phyloP scores from a whole-genome alignment of 441 rosid species.

The Bruguiera hainesii region DNA sequence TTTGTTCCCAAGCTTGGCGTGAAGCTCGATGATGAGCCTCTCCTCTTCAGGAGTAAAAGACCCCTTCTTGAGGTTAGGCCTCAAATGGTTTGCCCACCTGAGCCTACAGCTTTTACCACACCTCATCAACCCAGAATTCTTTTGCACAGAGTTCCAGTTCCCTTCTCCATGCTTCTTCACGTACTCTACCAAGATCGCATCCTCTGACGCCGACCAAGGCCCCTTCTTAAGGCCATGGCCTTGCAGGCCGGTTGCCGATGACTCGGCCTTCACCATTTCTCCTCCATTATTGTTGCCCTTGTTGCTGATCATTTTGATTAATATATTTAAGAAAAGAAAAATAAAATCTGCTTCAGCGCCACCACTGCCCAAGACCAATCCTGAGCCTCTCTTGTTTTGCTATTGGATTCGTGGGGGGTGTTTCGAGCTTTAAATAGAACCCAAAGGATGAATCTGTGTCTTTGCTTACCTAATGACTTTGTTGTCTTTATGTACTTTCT shows the following conservation, averaged over 20 bases:
- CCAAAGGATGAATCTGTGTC: neutral
- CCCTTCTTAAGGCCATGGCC: conserved; percentile 59
- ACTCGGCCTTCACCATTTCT: conserved; percentile 15
- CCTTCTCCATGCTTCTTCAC: conserved; percentile 79
- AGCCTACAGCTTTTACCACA: conserved; percentile 93
- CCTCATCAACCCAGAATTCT: conserved; percentile 64
- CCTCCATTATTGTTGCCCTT: conserved; percentile 15
- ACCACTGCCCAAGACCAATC: neutral
- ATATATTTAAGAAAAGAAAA: neutral
- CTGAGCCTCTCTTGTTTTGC: neutral
- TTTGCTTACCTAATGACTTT: conserved; percentile 10
- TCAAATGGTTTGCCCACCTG: conserved; percentile 84
- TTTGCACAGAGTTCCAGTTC: conserved; percentile 81
- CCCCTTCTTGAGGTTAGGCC: conserved; percentile 80
- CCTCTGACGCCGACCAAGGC: conserved; percentile 86
- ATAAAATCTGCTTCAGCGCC: neutral
- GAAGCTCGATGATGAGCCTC: conserved; percentile 65
- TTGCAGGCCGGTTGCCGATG: neutral
- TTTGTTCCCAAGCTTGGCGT: conserved; percentile 75
- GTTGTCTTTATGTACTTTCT: conserved; percentile 18
- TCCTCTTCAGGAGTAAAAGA: conserved; percentile 76
- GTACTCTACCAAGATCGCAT: conserved; percentile 56
- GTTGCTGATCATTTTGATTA: conserved; percentile 11
- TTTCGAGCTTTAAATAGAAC: conserved; percentile 13
- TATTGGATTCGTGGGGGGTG: neutral